A percentile compares a stretch with the other conserved stretches of the same genome.
These are phyloP conservation scores for Penicillium taxi DNA, from an alignment of 495 filamentous ascomycete genomes.

Conservation along the genomic window DNA sequence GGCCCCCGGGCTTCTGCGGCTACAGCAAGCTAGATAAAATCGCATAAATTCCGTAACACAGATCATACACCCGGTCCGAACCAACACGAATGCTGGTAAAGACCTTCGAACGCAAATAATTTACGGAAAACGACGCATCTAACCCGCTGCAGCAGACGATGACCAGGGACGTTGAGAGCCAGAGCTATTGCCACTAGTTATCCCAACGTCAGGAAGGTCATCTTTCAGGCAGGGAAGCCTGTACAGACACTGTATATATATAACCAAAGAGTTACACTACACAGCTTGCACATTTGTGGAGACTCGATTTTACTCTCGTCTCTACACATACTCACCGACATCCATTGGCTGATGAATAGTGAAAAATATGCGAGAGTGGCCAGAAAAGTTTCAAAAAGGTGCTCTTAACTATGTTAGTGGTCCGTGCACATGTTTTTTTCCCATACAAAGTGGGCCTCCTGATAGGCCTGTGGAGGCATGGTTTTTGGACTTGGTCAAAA, in stretches of 20 bases:
- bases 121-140: too few species aligned
- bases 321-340: constrained; percentile 18
- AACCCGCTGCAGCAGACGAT: neutral
- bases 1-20: constrained; percentile 17
- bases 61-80: too few species aligned
- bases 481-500: constrained; percentile 2
- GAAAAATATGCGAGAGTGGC: neutral
- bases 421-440: constrained; percentile 3
- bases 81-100: too few species aligned
- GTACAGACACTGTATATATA: neutral
- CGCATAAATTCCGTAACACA: too few species aligned
- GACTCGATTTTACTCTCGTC: constrained; percentile 3
- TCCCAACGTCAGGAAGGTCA: constrained; percentile 2
- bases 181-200: neutral
- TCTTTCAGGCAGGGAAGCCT: constrained; percentile 6
- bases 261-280: neutral
- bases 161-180: neutral
- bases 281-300: too few species aligned
- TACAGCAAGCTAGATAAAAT: constrained; percentile 8
- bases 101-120: too few species aligned
- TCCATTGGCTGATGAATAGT: constrained; percentile 1
- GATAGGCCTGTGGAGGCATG: neutral
- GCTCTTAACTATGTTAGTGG: constrained; percentile 10
- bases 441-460: too few species aligned
- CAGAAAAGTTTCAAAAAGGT: constrained; percentile 5